These are phyloP conservation scores for Nicotiana sylvestris DNA, from an alignment of 257 asterid genomes.

Conservation along the genomic window DNA sequence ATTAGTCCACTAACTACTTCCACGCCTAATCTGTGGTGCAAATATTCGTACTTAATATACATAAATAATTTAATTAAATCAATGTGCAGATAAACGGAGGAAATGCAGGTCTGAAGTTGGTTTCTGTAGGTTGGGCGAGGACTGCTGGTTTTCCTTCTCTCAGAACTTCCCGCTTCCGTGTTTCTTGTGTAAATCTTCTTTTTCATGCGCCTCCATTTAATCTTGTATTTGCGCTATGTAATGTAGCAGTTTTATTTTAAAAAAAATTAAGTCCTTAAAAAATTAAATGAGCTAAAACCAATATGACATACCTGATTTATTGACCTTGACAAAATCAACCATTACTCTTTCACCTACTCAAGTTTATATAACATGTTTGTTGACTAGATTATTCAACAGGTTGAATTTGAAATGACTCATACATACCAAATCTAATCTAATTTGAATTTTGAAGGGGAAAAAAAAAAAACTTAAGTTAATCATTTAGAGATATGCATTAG, in stretches of 20 bases:
- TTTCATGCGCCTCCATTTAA: neutral
- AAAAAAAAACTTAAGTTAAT: too few relatives aligned
- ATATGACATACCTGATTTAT: neutral
- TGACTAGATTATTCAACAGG: neutral
- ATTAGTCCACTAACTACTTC: neutral
- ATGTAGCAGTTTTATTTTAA: neutral
- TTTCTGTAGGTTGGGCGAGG: constrained; percentile 36
- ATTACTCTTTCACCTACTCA: neutral
- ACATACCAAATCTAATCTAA: too few relatives aligned
- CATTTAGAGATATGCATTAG: too few relatives aligned
- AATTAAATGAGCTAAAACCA: neutral
- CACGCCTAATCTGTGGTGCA: neutral
- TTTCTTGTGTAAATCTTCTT: constrained; percentile 41
- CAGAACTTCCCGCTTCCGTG: constrained; percentile 37
- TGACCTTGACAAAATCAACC: neutral
- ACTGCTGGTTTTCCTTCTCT: constrained; percentile 29
- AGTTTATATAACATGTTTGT: neutral
- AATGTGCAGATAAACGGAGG: constrained; percentile 26
- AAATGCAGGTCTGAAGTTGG: constrained; percentile 24
- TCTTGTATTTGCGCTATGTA: neutral
- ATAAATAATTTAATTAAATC: neutral
- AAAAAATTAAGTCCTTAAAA: neutral
- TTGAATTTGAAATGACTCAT: neutral
- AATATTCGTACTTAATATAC: neutral
- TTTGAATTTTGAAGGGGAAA: too few relatives aligned